Percentiles rank a stretch among this genome's conserved stretches.
These are phyloP conservation scores for Amanita thiersii DNA, from an alignment of 768 basidiomycete genomes.

Conservation along the genomic window DNA sequence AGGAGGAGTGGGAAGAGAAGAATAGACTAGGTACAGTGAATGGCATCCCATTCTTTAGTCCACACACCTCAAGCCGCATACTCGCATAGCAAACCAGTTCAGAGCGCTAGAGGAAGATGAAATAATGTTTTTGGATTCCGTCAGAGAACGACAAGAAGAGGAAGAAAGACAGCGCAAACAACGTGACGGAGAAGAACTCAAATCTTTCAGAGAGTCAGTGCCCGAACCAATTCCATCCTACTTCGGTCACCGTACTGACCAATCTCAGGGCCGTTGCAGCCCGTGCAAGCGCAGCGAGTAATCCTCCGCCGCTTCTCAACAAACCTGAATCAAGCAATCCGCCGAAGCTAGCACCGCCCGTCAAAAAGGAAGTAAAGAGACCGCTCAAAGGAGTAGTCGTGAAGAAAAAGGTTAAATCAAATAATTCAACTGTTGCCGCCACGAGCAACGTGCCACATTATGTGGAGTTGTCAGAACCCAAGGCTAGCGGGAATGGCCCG, in stretches of 20 bases:
- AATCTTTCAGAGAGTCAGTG: slow-evolving; percentile 67
- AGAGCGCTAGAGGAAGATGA: slow-evolving; percentile 87
- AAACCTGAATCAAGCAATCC: slow-evolving; percentile 23
- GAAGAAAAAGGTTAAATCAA: slow-evolving; percentile 60
- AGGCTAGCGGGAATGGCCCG: slow-evolving; percentile 10
- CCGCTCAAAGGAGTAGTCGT: slow-evolving; percentile 72
- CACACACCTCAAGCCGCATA: slow-evolving; percentile 8
- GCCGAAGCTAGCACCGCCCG: slow-evolving; percentile 22
- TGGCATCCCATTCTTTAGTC: slow-evolving; percentile 10
- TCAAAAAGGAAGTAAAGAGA: slow-evolving; percentile 60
- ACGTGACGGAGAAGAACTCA: slow-evolving; percentile 73
- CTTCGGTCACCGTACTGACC: slow-evolving; percentile 4
- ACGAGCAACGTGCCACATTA: slow-evolving; percentile 11
- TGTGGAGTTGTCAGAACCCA: slow-evolving; percentile 12
- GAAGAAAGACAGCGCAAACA: slow-evolving; percentile 72
- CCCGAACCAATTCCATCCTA: slow-evolving; percentile 2
- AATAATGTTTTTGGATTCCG: slow-evolving; percentile 80
- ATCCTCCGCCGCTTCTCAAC: slow-evolving; percentile 32
- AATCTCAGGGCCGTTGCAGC: slow-evolving; percentile 56
- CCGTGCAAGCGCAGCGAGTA: slow-evolving; percentile 41
- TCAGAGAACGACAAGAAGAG: slow-evolving; percentile 65
- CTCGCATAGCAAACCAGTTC: slow-evolving; percentile 68
- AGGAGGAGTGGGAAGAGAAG: slow-evolving; percentile 92
- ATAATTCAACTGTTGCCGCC: slow-evolving; percentile 12
- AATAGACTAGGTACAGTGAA: slow-evolving; percentile 52